Evolutionary conservation across 805 yeast species (phyloP).

Genomic region (Sporopachydermia quercuum): DNA sequence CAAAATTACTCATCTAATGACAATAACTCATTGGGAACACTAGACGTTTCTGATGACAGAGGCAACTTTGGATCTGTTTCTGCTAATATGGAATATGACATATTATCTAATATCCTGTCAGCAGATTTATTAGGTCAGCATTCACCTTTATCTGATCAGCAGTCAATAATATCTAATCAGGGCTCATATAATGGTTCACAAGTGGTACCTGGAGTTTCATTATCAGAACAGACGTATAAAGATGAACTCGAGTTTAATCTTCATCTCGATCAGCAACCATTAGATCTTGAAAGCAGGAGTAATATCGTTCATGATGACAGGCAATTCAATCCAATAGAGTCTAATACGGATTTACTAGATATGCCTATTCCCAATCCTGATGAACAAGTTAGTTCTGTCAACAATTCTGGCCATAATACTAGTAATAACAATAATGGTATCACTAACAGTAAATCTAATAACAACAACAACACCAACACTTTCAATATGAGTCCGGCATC

Average conservation of each 20-base stretch:
- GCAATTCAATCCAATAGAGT: no score
- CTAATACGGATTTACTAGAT: neutral
- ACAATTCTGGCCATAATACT: slow-evolving; percentile 2
- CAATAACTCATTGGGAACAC: no score
- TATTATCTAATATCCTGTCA: slow-evolving; percentile 18
- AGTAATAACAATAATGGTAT: slow-evolving; percentile 5
- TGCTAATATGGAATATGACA: slow-evolving; percentile 20
- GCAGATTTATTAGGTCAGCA: slow-evolving; percentile 3
- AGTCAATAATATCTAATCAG: neutral
- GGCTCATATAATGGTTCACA: neutral
- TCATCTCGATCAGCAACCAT: neutral
- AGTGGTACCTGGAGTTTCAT: neutral
- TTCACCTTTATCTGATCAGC: neutral
- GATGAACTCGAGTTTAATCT: neutral
- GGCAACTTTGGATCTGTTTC: slow-evolving; percentile 20
- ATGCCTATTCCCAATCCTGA: no score
- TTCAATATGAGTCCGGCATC: slow-evolving; percentile 4
- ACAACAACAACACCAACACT: slow-evolving; percentile 3
- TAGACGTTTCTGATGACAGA: no score
- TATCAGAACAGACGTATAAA: neutral
- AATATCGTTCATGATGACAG: no score
- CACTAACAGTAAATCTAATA: slow-evolving; percentile 5
- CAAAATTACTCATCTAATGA: no score
- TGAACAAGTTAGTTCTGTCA: no score
- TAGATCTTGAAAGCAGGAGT: no score